Base-by-base conservation (phyloP, 2,329 filamentous ascomycete species). In the Pseudovirgaria hyperparasitica region DNA sequence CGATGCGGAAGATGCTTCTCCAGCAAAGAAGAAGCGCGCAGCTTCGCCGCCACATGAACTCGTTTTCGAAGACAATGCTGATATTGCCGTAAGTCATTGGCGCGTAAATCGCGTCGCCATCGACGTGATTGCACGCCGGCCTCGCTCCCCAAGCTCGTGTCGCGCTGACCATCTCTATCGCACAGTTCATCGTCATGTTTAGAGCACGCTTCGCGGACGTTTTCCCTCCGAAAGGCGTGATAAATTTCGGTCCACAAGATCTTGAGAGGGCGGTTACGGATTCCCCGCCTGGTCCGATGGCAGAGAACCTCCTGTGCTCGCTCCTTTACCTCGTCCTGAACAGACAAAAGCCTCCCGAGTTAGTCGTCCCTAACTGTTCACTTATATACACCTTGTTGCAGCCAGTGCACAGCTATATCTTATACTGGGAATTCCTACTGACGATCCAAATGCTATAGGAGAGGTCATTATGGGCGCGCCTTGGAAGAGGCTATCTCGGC, bases 341-440 rank as follows among this genome's bases (percentile, higher is more conserved):
- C 57, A 77, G 90, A 55, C 96, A 98, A 65, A 93, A 98, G 54
- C 86, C 93, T 59, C 82, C 96, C 51, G 93, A 98, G 90, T 96
- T 72, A 57, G 84, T 62, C 39, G 35, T 36, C 37, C 48, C 3
- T n/a, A 22, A 13, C 20, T 16, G 13, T 15, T 6, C 16, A 21
- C 27, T 34, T 37, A 39, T 36, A 16, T 13, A 11, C 6, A 15
- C 19, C 8, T 11, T 18, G 35, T 40, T 50, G 46, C 45, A 46
- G 17, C 34, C 30, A 20, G 10, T 28, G 23, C 19, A 11, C 21
- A 9, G 21, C 5, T 33, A 16, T 17, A 6, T 23, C 27, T 28
- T 22, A n/a, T 16, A 7, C 22, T 5, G 23, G 11, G 26, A 16
- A 15, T n/a, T 21, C 21, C 29, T 25, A 44, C 45, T 48, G 43